Base-by-base conservation (phyloP, 1,284 basidiomycete species). In the Kalmanozyma brasiliensis region DNA sequence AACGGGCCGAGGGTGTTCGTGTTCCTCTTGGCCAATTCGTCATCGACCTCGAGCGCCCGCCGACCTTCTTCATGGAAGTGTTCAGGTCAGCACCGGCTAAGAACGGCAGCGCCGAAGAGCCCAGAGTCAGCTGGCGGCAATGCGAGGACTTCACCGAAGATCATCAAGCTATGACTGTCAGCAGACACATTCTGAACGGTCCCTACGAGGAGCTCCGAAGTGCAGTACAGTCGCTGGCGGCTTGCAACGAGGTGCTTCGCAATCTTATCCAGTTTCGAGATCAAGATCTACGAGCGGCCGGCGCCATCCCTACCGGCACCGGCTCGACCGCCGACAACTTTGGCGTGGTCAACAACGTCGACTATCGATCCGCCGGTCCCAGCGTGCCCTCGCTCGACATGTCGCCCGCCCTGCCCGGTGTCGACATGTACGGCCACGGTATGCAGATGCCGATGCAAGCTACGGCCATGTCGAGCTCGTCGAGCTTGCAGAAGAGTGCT, bases 101-200 rank as follows among this genome's bases (percentile, higher is more conserved):
- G 42, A 44, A 46, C 8, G 66, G 64, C 11, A 36, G 17, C 2
- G 29, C 48, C 16, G 55, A 48, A 16, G 56, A 58, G 46, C 60
- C 52, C 14, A 74, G 62, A 40, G 63, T 58, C 30, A 63, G 72
- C 51, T 77, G 77, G 77, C 57, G 77, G 16, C 77, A 78, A 37
- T 76, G 73, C 55, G 71, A 73, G 17, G 77, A 78, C 30, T 78
- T 78, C 23, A 78, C 77, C n/a, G 73, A 78, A 35, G 69, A 59
- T 35, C 63, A 57, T 23, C 75, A 77, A 48, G 77, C 73, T 1
- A 77, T 72, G 45, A 49, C 49, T 1, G 56, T 66, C 41, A 58
- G 60, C 26, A 38, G 48, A 9, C 77, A 78, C 53, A 26, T 71
- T 5, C 51, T 78, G 46, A 68, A 66, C 44, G 77, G 77, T 4